Conservation (phyloP, 2,329 filamentous ascomycete genomes). For the Monosporascus ibericus region DNA sequence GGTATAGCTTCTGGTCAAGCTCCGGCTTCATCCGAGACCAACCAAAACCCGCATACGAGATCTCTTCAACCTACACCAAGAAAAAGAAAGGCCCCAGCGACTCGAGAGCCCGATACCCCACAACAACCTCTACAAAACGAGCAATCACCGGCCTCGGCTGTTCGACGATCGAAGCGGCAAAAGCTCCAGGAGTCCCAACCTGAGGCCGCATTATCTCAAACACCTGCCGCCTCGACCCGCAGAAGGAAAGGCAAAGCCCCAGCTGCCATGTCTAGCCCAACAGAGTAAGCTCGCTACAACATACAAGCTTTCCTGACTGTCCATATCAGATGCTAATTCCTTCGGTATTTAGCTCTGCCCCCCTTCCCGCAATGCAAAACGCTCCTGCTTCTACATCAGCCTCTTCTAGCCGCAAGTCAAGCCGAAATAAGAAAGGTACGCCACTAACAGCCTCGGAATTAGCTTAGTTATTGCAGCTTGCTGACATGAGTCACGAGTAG, state of each 20-base stretch:
- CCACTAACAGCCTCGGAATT: neutral
- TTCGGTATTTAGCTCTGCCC: conserved; percentile 51
- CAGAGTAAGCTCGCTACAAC: conserved; percentile 46
- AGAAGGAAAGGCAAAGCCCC: conserved; percentile 56
- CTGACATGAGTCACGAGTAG: conserved; percentile 1
- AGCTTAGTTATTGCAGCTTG: neutral
- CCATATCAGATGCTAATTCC: conserved; percentile 16
- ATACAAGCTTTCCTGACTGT: conserved; percentile 8
- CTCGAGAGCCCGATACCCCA: conserved; percentile 42
- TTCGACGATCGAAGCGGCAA: conserved; percentile 65
- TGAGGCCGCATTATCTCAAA: conserved; percentile 24
- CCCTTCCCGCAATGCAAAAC: conserved; percentile 57
- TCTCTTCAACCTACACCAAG: conserved; percentile 40
- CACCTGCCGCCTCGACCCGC: conserved; percentile 35
- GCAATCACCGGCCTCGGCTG: conserved; percentile 29
- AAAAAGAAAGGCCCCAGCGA: conserved; percentile 68
- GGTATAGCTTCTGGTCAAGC: conserved; percentile 32
- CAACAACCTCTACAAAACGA: conserved; percentile 20
- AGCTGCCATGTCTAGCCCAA: conserved; percentile 64
- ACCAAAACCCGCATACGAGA: conserved; percentile 32
- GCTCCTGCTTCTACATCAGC: conserved; percentile 47
- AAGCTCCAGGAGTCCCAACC: conserved; percentile 50
- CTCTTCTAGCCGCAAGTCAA: conserved; percentile 66
- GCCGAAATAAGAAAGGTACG: conserved; percentile 61
- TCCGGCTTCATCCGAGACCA: conserved; percentile 33